These are phyloP conservation scores for Trypanosoma boissoni DNA, from an alignment of 208 protist genomes.

Conservation along the genomic window DNA sequence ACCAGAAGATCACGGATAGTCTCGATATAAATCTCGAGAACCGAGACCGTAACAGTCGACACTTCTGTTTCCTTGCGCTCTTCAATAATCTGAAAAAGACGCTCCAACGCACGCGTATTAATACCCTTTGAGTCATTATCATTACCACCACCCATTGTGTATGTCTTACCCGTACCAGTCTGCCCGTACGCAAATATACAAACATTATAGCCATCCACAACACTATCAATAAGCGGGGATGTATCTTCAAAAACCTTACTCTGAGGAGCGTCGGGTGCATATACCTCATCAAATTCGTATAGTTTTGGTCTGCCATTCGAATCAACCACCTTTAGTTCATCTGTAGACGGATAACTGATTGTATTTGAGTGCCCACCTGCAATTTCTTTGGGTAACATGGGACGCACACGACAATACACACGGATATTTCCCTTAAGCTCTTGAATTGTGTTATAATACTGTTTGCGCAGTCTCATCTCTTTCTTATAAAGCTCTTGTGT, in stretches of 20 bases:
- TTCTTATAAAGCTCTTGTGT: constrained; percentile 90
- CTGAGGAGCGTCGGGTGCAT: constrained; percentile 71
- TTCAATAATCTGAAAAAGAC: constrained; percentile 87
- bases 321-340: constrained; percentile 83
- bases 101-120: constrained; percentile 85
- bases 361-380: constrained; percentile 67
- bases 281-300: constrained; percentile 93
- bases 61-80: constrained; percentile 84
- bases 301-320: constrained; percentile 70
- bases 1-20: constrained; percentile 87
- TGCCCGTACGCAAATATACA: constrained; percentile 95
- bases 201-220: constrained; percentile 94
- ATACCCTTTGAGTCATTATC: constrained; percentile 82
- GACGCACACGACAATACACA: constrained; percentile 93
- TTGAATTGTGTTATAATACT: constrained; percentile 93
- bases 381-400: constrained; percentile 80
- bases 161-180: constrained; percentile 91
- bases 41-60: constrained; percentile 76
- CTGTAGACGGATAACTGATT: constrained; percentile 74
- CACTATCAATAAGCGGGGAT: constrained; percentile 89
- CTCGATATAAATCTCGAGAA: constrained; percentile 92
- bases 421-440: constrained; percentile 94
- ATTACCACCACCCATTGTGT: constrained; percentile 84
- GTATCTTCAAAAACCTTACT: constrained; percentile 91
- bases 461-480: constrained; percentile 90